Percentiles rank a stretch among this genome's conserved stretches.
Evolutionary conservation across 495 filamentous ascomycete species (phyloP).

Genomic region (Oleoguttula mirabilis): DNA sequence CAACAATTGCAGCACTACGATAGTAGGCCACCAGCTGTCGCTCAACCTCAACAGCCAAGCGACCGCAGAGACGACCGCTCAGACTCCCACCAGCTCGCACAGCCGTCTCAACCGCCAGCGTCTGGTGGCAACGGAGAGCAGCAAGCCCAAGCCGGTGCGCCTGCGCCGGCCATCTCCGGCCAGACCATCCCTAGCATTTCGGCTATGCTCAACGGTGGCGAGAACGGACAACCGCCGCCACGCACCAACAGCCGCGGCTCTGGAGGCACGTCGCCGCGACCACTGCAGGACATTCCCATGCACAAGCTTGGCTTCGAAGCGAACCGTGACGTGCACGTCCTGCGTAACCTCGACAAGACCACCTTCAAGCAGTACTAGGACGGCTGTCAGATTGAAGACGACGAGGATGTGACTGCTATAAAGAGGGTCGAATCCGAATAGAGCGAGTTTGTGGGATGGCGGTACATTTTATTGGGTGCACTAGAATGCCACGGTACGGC

Average conservation of each 20-base stretch:
- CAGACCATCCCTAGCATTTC: conserved; percentile 31
- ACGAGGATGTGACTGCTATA: too few relatives aligned
- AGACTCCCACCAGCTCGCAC: neutral
- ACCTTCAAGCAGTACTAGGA: conserved; percentile 17
- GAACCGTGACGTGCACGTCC: conserved; percentile 16
- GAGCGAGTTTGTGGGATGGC: too few relatives aligned
- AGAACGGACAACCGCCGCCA: conserved; percentile 8
- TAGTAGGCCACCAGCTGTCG: neutral
- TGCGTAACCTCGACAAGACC: conserved; percentile 20
- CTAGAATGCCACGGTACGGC: too few relatives aligned
- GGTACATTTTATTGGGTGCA: too few relatives aligned
- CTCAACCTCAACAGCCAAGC: neutral
- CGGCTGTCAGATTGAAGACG: too few relatives aligned
- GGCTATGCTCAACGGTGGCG: conserved; percentile 24
- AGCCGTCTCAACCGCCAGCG: neutral
- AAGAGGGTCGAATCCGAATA: too few relatives aligned
- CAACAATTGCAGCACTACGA: conserved; percentile 3
- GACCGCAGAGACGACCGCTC: neutral
- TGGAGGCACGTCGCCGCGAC: conserved; percentile 5
- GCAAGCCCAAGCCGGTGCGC: conserved; percentile 17
- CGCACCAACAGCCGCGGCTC: conserved; percentile 19
- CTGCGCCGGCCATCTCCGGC: conserved; percentile 4
- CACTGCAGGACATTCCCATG: conserved; percentile 17
- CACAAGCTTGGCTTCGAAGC: conserved; percentile 22
- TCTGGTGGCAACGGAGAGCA: conserved; percentile 5